Evolutionary conservation across 495 filamentous ascomycete species (phyloP).

Genomic region (Margaritispora aquatica): DNA sequence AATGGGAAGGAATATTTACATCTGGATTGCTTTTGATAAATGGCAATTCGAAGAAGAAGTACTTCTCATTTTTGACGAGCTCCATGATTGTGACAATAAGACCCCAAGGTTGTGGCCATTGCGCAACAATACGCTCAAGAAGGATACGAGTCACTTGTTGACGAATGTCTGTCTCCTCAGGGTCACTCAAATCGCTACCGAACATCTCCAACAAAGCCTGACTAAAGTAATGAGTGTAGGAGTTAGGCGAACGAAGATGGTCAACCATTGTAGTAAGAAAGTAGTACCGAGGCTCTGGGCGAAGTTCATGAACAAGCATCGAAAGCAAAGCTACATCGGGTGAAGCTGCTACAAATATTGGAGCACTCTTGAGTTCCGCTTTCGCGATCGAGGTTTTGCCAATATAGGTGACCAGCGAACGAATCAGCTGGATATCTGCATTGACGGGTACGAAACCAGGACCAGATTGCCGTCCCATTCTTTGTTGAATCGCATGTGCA

Average conservation of each 20-base stretch:
- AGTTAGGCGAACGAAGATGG: slow-evolving; percentile 85
- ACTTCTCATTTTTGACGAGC: slow-evolving; percentile 82
- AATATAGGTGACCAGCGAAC: slow-evolving; percentile 78
- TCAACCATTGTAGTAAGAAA: slow-evolving; percentile 80
- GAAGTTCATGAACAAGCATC: slow-evolving; percentile 64
- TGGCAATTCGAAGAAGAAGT: slow-evolving; percentile 84
- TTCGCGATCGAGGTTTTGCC: slow-evolving; percentile 60
- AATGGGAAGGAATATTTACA: slow-evolving; percentile 38
- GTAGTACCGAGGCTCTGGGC: slow-evolving; percentile 77
- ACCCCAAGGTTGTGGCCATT: slow-evolving; percentile 95
- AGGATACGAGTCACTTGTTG: slow-evolving; percentile 86
- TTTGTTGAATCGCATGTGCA: slow-evolving; percentile 53
- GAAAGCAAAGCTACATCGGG: slow-evolving; percentile 70
- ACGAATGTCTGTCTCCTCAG: slow-evolving; percentile 73
- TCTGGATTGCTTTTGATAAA: slow-evolving; percentile 87
- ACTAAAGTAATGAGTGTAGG: slow-evolving; percentile 88
- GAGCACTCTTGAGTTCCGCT: slow-evolving; percentile 50
- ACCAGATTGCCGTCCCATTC: slow-evolving; percentile 45
- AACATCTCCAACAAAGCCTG: slow-evolving; percentile 84
- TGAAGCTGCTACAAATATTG: slow-evolving; percentile 61
- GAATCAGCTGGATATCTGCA: slow-evolving; percentile 66
- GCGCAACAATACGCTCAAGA: slow-evolving; percentile 79
- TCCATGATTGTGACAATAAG: slow-evolving; percentile 86
- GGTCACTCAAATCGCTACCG: slow-evolving; percentile 66
- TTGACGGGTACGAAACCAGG: slow-evolving; percentile 57